Evolutionary conservation across 495 filamentous ascomycete genomes (phyloP).

Genomic region (Pyronema omphalodes): DNA sequence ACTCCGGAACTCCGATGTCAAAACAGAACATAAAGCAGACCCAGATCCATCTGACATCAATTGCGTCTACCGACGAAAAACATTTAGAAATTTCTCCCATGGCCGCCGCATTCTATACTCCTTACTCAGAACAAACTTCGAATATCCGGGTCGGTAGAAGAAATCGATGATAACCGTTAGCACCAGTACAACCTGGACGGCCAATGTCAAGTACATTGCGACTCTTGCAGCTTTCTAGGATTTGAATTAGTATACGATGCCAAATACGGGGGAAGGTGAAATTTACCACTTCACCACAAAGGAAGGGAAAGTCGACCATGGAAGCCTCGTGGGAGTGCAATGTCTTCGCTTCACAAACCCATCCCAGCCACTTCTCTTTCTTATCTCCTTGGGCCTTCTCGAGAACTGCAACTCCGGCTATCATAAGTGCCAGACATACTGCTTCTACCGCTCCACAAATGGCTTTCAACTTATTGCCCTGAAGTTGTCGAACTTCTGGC

Average conservation of each 20-base stretch:
- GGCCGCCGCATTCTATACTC: background rate
- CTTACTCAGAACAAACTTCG: background rate
- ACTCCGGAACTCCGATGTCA: too few species aligned
- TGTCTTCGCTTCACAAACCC: background rate
- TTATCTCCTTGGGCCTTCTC: background rate
- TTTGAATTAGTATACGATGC: background rate
- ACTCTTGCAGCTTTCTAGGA: background rate
- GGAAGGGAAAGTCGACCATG: background rate
- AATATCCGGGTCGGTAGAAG: background rate
- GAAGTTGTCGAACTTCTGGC: background rate
- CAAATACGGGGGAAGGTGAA: background rate
- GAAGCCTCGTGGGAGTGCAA: background rate
- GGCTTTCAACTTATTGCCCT: background rate
- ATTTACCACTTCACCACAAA: slow-evolving; percentile 1
- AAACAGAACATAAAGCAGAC: too few species aligned
- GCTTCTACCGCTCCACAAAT: background rate
- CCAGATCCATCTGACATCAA: too few species aligned
- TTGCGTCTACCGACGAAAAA: too few species aligned
- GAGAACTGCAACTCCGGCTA: background rate
- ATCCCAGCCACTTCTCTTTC: background rate
- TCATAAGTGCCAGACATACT: background rate
- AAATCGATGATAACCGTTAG: background rate
- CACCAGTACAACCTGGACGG: background rate
- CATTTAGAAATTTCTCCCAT: background rate
- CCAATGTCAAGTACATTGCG: background rate